Percentiles rank a stretch among this genome's conserved stretches.
phyloP scores from a whole-genome alignment of 1,284 basidiomycete genomes.

The Phellinidium pouzarii region DNA sequence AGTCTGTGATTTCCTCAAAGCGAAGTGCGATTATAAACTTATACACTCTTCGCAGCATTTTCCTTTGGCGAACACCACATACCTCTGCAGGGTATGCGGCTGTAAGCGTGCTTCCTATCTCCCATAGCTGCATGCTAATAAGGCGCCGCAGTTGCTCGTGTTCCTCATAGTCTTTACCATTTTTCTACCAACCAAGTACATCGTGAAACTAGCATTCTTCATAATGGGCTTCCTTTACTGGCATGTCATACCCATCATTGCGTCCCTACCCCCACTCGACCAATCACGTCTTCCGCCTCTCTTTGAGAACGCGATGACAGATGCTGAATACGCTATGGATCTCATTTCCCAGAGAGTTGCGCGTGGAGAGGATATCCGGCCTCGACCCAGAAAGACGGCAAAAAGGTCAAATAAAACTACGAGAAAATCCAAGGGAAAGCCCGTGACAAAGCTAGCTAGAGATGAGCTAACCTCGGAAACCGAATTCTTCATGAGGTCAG shows the following conservation, averaged over 20 bases:
- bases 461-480: constrained; percentile 1
- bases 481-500: constrained; percentile 14
- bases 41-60: constrained; percentile 36
- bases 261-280: constrained; percentile 41
- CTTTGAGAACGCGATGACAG: constrained; percentile 50
- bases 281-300: constrained; percentile 40
- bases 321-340: constrained; percentile 62
- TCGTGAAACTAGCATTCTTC: constrained; percentile 43
- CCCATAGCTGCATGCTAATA: not conserved
- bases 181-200: constrained; percentile 42
- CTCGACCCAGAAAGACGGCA: constrained; percentile 21
- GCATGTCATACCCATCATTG: constrained; percentile 55
- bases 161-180: constrained; percentile 35
- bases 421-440: constrained; percentile 18
- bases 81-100: constrained; percentile 42
- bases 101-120: constrained; percentile 31
- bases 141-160: constrained; percentile 28
- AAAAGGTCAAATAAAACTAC: constrained; percentile 12
- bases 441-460: not conserved
- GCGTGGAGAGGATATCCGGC: constrained; percentile 41
- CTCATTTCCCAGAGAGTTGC: constrained; percentile 55
- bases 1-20: constrained; percentile 35
- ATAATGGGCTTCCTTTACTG: constrained; percentile 49
- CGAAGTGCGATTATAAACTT: not conserved
- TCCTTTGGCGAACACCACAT: constrained; percentile 52